These are phyloP conservation scores for Fusarium sp. DNA, from an alignment of 2,329 filamentous ascomycete species.

Conservation along the genomic window DNA sequence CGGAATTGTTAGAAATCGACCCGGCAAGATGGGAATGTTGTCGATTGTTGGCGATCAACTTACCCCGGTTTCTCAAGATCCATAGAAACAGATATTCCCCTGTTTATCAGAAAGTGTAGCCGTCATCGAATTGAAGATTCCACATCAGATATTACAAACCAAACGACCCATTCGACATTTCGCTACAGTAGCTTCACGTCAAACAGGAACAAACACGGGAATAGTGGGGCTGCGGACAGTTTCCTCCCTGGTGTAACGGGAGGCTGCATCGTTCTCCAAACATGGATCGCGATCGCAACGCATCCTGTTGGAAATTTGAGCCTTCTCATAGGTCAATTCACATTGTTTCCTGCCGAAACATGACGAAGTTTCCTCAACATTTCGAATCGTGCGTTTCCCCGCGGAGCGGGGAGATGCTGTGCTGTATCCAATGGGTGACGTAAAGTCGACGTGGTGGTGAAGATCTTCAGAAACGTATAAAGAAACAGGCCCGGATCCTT, in stretches of 20 bases:
- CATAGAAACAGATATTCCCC: not conserved
- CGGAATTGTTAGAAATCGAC: slow-evolving; percentile 18
- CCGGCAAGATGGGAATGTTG: slow-evolving; percentile 3
- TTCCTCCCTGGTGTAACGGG: slow-evolving; percentile 12
- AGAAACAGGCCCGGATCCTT: not conserved
- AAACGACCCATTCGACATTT: not conserved
- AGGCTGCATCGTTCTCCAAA: not conserved
- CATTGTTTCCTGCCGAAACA: slow-evolving; percentile 12
- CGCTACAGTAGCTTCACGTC: not conserved
- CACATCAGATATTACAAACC: slow-evolving; percentile 27
- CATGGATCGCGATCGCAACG: slow-evolving; percentile 7
- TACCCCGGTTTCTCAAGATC: not conserved
- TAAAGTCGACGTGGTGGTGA: slow-evolving; percentile 28
- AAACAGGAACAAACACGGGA: not conserved
- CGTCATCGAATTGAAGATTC: slow-evolving; percentile 29
- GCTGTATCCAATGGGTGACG: slow-evolving; percentile 30
- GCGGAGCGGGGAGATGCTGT: not conserved
- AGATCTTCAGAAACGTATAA: not conserved
- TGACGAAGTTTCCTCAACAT: slow-evolving; percentile 21
- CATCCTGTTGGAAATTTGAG: slow-evolving; percentile 17
- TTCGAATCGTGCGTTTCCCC: slow-evolving; percentile 1
- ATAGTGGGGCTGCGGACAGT: slow-evolving; percentile 26
- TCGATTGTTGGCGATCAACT: not conserved
- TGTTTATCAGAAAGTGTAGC: slow-evolving; percentile 5
- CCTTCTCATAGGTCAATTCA: slow-evolving; percentile 1